phyloP scores from a whole-genome alignment of 177 flowering plant species.

The Vitis hybrid region DNA sequence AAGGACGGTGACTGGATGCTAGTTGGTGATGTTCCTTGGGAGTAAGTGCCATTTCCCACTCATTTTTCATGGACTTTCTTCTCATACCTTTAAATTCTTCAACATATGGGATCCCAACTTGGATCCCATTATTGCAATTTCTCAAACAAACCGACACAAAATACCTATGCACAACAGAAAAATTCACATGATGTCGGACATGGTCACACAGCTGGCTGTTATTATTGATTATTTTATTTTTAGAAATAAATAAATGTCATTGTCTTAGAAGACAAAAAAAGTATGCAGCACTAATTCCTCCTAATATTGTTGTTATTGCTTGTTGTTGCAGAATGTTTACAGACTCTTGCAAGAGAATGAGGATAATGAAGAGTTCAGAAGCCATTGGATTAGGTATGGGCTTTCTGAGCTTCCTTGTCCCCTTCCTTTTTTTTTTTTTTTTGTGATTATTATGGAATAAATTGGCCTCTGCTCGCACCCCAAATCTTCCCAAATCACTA shows the following conservation, averaged over 20 bases:
- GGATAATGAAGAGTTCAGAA: constrained; percentile 83
- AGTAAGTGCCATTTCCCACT: constrained; percentile 43
- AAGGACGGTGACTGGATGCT: constrained; percentile 90
- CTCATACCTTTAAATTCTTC: not conserved
- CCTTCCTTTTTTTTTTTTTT: not conserved
- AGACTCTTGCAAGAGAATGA: constrained; percentile 57
- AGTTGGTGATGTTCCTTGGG: constrained; percentile 89
- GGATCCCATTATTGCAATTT: too few species aligned
- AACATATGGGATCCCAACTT: too few species aligned
- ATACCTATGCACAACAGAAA: too few species aligned
- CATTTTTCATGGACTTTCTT: not conserved
- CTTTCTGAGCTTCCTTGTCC: not conserved
- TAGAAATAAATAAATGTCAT: not conserved
- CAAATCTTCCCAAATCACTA: too few species aligned
- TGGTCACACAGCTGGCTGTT: too few species aligned
- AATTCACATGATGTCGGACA: too few species aligned
- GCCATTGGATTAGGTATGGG: constrained; percentile 69
- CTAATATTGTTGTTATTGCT: constrained; percentile 10
- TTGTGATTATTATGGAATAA: not conserved
- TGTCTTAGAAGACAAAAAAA: not conserved
- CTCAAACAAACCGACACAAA: too few species aligned
- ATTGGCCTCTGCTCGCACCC: too few species aligned
- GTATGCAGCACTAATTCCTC: not conserved
- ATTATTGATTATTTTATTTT: not conserved
- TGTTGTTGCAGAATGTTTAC: constrained; percentile 61